A percentile compares a stretch with the other conserved stretches of the same genome.
These are phyloP conservation scores for Neonectria magnoliae DNA, from an alignment of 2,329 filamentous ascomycete genomes.

Conservation along the genomic window DNA sequence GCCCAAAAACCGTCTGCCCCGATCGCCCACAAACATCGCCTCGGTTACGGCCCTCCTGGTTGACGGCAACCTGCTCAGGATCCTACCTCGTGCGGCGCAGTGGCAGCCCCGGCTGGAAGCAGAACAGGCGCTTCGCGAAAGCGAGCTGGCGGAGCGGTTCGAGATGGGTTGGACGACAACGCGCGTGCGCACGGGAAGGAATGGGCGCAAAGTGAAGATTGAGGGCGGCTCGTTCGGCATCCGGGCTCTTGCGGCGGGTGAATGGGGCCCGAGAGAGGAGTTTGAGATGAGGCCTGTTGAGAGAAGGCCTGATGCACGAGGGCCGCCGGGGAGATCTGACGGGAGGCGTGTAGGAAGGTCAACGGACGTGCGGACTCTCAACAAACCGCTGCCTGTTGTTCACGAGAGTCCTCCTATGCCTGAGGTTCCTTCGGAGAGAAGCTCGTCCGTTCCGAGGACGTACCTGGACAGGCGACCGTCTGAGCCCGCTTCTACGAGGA, in stretches of 20 bases:
- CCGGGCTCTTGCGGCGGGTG: conserved; percentile 25
- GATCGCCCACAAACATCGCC: conserved; percentile 48
- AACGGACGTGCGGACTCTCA: not conserved
- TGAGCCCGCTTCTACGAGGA: not conserved
- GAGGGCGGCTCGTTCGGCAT: conserved; percentile 36
- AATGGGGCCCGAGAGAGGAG: conserved; percentile 32
- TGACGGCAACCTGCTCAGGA: conserved; percentile 49
- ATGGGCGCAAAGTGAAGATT: conserved; percentile 30
- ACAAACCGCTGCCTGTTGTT: conserved; percentile 9
- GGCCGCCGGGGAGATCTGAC: conserved; percentile 3
- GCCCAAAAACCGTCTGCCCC: conserved; percentile 42
- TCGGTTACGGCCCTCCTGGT: conserved; percentile 49
- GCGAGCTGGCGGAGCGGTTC: conserved; percentile 26
- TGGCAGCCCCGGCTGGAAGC: conserved; percentile 38
- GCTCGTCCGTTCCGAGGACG: conserved; percentile 4
- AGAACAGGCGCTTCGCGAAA: conserved; percentile 27
- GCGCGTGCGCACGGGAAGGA: conserved; percentile 17
- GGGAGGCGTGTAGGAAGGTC: not conserved
- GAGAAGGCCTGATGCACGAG: not conserved
- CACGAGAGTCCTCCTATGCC: not conserved
- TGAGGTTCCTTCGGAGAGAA: not conserved
- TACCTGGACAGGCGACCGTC: conserved; percentile 8
- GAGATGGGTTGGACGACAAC: conserved; percentile 33
- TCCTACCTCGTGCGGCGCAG: conserved; percentile 38
- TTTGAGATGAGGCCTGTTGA: conserved; percentile 38